Evolutionary conservation across 306 rosid genomes (phyloP), one percentile per base, ranked within the genome.

Genomic region (Cucurbita argyrosperma): DNA sequence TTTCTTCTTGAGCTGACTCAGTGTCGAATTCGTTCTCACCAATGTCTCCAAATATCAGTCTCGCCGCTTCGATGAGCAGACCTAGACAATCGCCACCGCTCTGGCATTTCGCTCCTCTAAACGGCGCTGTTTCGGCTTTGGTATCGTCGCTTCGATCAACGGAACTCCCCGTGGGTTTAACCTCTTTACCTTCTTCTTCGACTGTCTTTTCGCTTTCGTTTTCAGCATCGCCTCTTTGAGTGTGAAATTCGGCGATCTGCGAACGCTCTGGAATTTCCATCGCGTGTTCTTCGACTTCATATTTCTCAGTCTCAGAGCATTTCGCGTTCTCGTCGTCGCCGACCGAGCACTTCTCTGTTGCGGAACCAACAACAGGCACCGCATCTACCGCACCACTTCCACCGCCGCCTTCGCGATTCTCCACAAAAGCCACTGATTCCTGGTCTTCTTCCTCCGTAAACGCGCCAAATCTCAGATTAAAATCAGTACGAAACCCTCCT

Each of bases 61-160:
- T 81, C 39, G 87, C 86, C 65, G 90, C 90, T 69, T 86, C 83
- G 21, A 83, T 76, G 3, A 86, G 83, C 62, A 86, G 56, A 72
- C 84, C 85, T 7, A 86, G 40, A 62, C 67, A 79, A 64, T 83
- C 79, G 19, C 39, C 13, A 53, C 78, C 10, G 66, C 75, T 56
- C 56, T 30, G 62, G 5, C 45, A 43, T 47, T 40, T 16, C 37
- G 12, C 7, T 42, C 69, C 69, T 3, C 7, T 21, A 39, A 50
- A 78, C 83, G 86, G 30, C 82, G 13, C 49, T 75, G 77, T 74
- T 74, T 79, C 63, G 15, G 7, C 45, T 13, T 15, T 14, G 4
- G 14, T 56, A 6, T 50, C 18, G 13, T 13, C 63, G 1, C 30
- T 19, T 12, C 46, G 57, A 23, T 60, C 69, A 6, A 3, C 74